Percentiles rank a stretch among this genome's conserved stretches.
Evolutionary conservation across 2,329 filamentous ascomycete genomes (phyloP).

Genomic region (Xylariaceae sp.): DNA sequence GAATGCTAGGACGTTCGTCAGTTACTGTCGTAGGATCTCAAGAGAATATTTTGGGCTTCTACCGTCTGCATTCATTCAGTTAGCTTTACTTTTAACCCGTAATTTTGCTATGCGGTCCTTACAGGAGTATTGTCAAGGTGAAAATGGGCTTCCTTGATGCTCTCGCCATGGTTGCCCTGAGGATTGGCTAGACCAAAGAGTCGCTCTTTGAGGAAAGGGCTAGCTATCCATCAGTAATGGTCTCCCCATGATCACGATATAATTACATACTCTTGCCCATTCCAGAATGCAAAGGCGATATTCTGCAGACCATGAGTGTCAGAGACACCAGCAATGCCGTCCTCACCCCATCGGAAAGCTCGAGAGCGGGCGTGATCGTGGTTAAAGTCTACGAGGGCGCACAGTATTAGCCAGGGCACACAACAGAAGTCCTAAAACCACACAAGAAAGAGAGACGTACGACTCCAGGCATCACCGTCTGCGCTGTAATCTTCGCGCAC

Average conservation of each 20-base stretch:
- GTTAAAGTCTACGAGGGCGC: slow-evolving; percentile 67
- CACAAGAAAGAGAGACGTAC: slow-evolving; percentile 49
- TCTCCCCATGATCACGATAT: not conserved
- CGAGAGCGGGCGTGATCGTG: slow-evolving; percentile 88
- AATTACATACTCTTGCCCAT: slow-evolving; percentile 75
- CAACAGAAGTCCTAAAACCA: not conserved
- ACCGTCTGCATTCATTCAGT: slow-evolving; percentile 16
- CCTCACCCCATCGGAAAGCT: slow-evolving; percentile 92
- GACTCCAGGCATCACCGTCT: slow-evolving; percentile 92
- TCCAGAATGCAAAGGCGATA: slow-evolving; percentile 96
- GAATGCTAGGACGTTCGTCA: slow-evolving; percentile 62
- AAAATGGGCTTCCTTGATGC: slow-evolving; percentile 94
- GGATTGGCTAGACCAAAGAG: slow-evolving; percentile 94
- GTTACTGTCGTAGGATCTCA: slow-evolving; percentile 7
- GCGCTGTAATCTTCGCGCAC: slow-evolving; percentile 89
- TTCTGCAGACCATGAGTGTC: slow-evolving; percentile 90
- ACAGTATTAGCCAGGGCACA: slow-evolving; percentile 19
- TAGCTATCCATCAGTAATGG: slow-evolving; percentile 42
- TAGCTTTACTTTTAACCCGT: not conserved
- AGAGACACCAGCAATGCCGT: slow-evolving; percentile 90
- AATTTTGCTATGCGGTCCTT: slow-evolving; percentile 22
- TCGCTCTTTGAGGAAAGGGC: slow-evolving; percentile 89
- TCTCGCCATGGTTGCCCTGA: slow-evolving; percentile 95
- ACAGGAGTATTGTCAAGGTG: slow-evolving; percentile 89
- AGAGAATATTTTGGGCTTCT: slow-evolving; percentile 2